Evolutionary conservation across 192 early-diverging fungal genomes (phyloP).

Genomic region (Coemansia sp.): DNA sequence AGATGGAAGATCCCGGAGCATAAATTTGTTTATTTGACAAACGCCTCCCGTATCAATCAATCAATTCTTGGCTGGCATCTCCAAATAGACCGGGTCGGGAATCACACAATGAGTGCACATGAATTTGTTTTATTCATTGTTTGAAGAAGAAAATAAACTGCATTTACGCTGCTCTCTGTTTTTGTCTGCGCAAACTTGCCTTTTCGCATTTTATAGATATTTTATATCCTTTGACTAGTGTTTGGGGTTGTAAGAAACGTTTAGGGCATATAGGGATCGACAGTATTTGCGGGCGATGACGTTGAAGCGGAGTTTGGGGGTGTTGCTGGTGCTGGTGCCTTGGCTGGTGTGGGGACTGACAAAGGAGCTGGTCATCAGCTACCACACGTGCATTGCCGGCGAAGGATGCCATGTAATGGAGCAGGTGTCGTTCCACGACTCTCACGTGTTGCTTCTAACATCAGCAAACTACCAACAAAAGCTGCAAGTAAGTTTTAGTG

Average conservation of each 20-base stretch:
- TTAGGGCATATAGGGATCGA: background rate
- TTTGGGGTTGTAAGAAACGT: too few relatives aligned
- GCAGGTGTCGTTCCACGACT: conserved; percentile 40
- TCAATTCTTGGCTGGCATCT: background rate
- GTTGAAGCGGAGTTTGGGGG: conserved; percentile 8
- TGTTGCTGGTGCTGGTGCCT: conserved; percentile 6
- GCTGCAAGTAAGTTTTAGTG: conserved; percentile 30
- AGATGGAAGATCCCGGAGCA: background rate
- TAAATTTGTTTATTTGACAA: background rate
- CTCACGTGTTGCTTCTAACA: conserved; percentile 37
- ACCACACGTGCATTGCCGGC: conserved; percentile 35
- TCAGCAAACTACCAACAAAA: conserved; percentile 23
- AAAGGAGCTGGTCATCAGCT: conserved; percentile 46
- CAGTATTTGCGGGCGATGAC: background rate
- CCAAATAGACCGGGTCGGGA: conserved; percentile 4
- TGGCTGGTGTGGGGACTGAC: conserved; percentile 9
- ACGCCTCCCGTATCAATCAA: conserved; percentile 5
- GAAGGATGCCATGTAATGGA: conserved; percentile 47
- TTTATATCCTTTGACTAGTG: background rate
- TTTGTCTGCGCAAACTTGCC: background rate
- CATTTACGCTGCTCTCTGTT: background rate
- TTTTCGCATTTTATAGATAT: background rate
- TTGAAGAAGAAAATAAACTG: background rate
- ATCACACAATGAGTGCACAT: conserved; percentile 4
- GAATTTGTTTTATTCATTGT: background rate